These are phyloP conservation scores for Wickerhamomyces silvicola DNA, from an alignment of 805 yeast genomes.

Conservation along the genomic window DNA sequence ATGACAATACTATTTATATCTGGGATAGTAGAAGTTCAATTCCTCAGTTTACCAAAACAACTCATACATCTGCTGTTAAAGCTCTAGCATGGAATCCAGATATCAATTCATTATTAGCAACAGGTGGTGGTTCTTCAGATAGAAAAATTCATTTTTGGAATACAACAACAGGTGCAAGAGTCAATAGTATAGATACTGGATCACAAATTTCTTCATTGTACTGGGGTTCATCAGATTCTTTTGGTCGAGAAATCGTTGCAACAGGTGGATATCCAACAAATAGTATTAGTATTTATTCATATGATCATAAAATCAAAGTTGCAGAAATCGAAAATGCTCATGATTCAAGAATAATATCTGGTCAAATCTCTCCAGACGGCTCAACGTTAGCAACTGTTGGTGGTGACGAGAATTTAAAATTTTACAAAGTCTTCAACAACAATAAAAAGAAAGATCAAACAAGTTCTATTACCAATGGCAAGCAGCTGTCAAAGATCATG, in stretches of 20 bases:
- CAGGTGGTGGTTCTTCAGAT: conserved; percentile 95
- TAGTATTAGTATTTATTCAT: conserved; percentile 74
- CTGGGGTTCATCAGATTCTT: conserved; percentile 78
- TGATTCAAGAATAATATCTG: conserved; percentile 77
- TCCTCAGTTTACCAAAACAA: conserved; percentile 70
- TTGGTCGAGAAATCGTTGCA: conserved; percentile 79
- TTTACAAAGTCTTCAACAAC: conserved; percentile 83
- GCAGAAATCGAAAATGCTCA: conserved; percentile 87
- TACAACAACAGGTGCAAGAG: conserved; percentile 80
- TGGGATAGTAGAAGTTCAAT: conserved; percentile 77
- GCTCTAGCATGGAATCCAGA: conserved; percentile 95
- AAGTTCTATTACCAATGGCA: conserved; percentile 31
- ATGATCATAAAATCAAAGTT: conserved; percentile 78
- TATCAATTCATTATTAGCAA: conserved; percentile 75
- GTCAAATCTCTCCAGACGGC: conserved; percentile 85
- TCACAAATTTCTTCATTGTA: conserved; percentile 90
- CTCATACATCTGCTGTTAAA: conserved; percentile 91
- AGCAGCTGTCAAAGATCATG: conserved; percentile 45
- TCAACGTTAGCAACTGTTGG: conserved; percentile 90
- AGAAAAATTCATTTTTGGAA: conserved; percentile 92
- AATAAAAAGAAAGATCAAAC: conserved; percentile 28
- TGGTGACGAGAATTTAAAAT: conserved; percentile 92
- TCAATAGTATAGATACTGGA: conserved; percentile 83
- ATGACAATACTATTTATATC: conserved; percentile 85
- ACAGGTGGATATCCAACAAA: conserved; percentile 93